phyloP scores from a whole-genome alignment of 2,329 filamentous ascomycete species.

The Paraphoma chrysanthemicola region DNA sequence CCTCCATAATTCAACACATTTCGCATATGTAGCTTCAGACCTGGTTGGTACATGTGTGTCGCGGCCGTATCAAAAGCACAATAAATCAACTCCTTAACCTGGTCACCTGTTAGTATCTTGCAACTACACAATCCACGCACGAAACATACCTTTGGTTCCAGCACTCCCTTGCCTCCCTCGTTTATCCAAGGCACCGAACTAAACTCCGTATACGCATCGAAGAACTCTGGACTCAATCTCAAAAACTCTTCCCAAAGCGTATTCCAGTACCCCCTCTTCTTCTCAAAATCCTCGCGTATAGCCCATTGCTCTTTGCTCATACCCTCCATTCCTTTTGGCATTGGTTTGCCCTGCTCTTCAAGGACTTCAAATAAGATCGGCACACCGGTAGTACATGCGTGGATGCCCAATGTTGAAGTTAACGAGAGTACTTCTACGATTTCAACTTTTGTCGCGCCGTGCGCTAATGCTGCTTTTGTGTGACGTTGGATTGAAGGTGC shows the following conservation, averaged over 20 bases:
- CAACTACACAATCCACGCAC: not conserved
- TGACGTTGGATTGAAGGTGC: conserved; percentile 52
- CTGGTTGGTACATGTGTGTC: conserved; percentile 57
- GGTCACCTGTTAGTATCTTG: not conserved
- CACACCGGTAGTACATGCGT: conserved; percentile 56
- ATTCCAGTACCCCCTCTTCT: conserved; percentile 57
- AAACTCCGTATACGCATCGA: conserved; percentile 57
- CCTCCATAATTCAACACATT: conserved; percentile 57
- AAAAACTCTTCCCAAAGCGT: conserved; percentile 55
- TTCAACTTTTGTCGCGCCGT: conserved; percentile 52
- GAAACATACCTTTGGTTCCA: conserved; percentile 52
- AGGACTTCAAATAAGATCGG: conserved; percentile 57
- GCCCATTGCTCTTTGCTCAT: conserved; percentile 47
- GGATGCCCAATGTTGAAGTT: conserved; percentile 55
- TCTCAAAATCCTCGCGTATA: conserved; percentile 53
- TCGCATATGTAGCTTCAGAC: conserved; percentile 57
- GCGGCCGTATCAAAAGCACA: conserved; percentile 57
- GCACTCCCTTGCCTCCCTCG: conserved; percentile 37
- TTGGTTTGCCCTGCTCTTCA: conserved; percentile 51
- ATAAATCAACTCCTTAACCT: conserved; percentile 56
- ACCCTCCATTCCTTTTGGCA: conserved; percentile 33
- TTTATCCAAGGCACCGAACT: conserved; percentile 52
- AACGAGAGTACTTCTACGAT: conserved; percentile 57
- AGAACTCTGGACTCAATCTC: conserved; percentile 56
- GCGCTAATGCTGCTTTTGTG: conserved; percentile 47